Evolutionary conservation across 331 rosid species (phyloP), one percentile per base, ranked within the genome.

Genomic region (Arachis monticola): DNA sequence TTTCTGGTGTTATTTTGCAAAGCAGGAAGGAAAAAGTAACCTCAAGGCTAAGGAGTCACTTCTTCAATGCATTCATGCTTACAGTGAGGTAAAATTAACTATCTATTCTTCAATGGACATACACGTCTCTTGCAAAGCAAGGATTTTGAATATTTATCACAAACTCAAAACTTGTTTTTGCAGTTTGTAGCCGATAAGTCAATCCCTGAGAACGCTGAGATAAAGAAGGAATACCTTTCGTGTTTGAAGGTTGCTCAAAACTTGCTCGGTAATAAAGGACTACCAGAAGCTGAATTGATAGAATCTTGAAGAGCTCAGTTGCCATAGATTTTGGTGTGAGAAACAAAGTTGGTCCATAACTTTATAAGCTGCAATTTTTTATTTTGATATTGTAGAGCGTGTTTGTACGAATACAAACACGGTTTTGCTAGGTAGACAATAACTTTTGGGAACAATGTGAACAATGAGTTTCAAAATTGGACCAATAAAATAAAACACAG

Each of bases 161-260:
- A 3, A 38, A 47, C 35, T 48, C 30, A 14, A 8, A 57, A 50
- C 71, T 86, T 48, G 4, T 22, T 80, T 80, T 72, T 83, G 80
- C 90, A 93, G 98, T 86, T 86, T 77, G 88, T 73, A 72, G 22
- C 47, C 45, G 74, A 82, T 77, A 82, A 67, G 75, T 76, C 86
- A 32, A 62, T 84, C 74, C 75, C 74, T 3, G 89, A 89, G 52
- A 38, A 77, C 47, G 89, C 83, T 48, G 91, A 89, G 67, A 80
- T 82, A 11, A 89, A 91, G 86, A 88, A 77, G 0, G 94, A 87
- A 71, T 87, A 89, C 73, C 85, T 79, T 53, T 79, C 93, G 66
- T 93, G 98, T 87, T 69, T 89, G 72, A 88, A 85, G 88, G 88
- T 70, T 61, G 87, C 89, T 59, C 72, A 80, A 70, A 84, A 77